Evolutionary conservation across 1,284 basidiomycete genomes (phyloP).

Genomic region (Cutaneotrichosporon sp.): DNA sequence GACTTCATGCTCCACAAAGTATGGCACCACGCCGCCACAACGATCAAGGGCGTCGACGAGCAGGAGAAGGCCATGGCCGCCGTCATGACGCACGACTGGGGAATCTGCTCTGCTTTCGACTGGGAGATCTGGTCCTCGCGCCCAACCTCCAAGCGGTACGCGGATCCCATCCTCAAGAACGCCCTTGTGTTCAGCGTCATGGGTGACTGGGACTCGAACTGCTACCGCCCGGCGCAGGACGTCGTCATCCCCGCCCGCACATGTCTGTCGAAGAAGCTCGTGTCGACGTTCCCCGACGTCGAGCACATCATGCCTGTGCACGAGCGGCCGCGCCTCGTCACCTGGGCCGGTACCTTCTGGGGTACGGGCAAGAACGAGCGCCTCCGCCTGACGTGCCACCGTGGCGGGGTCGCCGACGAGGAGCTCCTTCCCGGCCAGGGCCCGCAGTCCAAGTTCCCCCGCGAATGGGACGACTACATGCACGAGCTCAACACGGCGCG

Average conservation of each 20-base stretch:
- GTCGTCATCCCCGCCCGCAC: constrained; percentile 47
- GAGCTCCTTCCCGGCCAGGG: constrained; percentile 40
- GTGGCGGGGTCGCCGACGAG: constrained; percentile 39
- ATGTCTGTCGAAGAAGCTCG: constrained; percentile 34
- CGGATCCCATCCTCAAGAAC: constrained; percentile 42
- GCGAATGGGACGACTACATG: constrained; percentile 46
- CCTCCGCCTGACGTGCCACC: constrained; percentile 39
- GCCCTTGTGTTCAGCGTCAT: constrained; percentile 44
- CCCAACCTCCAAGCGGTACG: constrained; percentile 27
- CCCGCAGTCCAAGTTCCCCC: constrained; percentile 32
- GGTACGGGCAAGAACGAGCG: constrained; percentile 47
- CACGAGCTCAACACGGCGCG: constrained; percentile 44
- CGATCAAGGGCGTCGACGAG: constrained; percentile 38
- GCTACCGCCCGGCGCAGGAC: constrained; percentile 48
- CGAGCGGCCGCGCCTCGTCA: constrained; percentile 35
- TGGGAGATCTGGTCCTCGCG: constrained; percentile 47
- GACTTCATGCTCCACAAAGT: constrained; percentile 47
- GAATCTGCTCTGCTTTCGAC: constrained; percentile 45
- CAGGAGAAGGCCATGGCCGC: constrained; percentile 38
- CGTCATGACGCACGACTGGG: constrained; percentile 52
- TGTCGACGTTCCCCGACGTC: constrained; percentile 33
- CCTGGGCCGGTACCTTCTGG: constrained; percentile 48
- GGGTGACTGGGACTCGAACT: constrained; percentile 46
- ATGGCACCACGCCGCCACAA: constrained; percentile 36
- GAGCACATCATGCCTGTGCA: constrained; percentile 31